Evolutionary conservation across 768 basidiomycete genomes (phyloP).

Genomic region (Trametopsis cervina): DNA sequence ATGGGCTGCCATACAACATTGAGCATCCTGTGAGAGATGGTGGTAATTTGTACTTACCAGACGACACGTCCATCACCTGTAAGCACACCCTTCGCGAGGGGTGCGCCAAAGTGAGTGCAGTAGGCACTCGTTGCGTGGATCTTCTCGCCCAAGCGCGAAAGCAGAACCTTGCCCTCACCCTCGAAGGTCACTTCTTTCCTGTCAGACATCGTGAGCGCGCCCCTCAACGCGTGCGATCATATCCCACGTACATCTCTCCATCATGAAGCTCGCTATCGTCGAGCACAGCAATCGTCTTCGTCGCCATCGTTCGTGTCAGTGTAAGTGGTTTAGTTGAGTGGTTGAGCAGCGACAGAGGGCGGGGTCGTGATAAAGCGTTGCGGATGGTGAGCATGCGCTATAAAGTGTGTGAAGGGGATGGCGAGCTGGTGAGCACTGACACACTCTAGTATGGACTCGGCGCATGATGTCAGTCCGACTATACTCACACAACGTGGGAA

Average conservation of each 20-base stretch:
- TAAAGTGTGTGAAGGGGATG: not conserved
- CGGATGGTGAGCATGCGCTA: slow-evolving; percentile 4
- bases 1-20: slow-evolving; percentile 43
- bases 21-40: not conserved
- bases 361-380: not conserved
- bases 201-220: slow-evolving; percentile 3
- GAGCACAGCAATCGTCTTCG: slow-evolving; percentile 42
- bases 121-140: slow-evolving; percentile 75
- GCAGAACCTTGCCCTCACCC: slow-evolving; percentile 64
- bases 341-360: not conserved
- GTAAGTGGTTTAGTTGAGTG: not conserved
- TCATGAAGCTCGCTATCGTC: slow-evolving; percentile 40
- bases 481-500: too few relatives aligned
- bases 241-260: slow-evolving; percentile 43
- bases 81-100: slow-evolving; percentile 75
- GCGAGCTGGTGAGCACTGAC: not conserved
- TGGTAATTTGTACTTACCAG: slow-evolving; percentile 41
- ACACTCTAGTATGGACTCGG: not conserved
- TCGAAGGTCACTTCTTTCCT: slow-evolving; percentile 85
- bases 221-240: not conserved
- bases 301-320: slow-evolving; percentile 23
- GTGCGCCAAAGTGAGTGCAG: slow-evolving; percentile 92
- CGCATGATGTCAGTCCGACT: slow-evolving; percentile 4
- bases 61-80: slow-evolving; percentile 72
- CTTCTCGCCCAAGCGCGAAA: slow-evolving; percentile 70